Base-by-base conservation (phyloP, 257 asterid species). In the Nicotiana noctiflora region DNA sequence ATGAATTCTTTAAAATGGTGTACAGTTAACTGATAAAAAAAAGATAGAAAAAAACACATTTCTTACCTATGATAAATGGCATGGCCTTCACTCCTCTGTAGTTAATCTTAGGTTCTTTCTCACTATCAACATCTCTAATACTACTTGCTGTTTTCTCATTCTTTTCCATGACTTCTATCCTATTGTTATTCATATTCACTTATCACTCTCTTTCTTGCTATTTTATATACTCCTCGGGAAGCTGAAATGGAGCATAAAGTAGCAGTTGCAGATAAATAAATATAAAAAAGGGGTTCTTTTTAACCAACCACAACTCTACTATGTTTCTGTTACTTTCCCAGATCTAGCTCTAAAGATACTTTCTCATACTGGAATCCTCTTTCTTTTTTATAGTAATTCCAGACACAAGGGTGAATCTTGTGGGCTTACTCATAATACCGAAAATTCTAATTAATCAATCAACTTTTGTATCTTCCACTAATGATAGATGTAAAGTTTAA, bases 31-130 rank as follows among this genome's bases (percentile, higher is more conserved):
- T 23, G 46, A 5, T n/a, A 19, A 77, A 57, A 3, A n/a, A 5
- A 46, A 60, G 53, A 8, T 19, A 57, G 19, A 57, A 57, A 44
- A 10, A 23, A 23, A 0, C 2, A 4, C 5, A 44, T n/a, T 0
- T 0, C 46, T 67, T 17, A 93, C 98, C 98, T 34, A 94, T 90
- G 2, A 94, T 90, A 60, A 80, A 94, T 6, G 98, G 98, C 98
- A 94, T 94, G 82, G 97, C 95, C 77, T 79, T 92, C 79, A 92
- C 82, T 86, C 98, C 98, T 79, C 88, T 86, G 86, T 93, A 93
- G 12, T 90, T 89, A 68, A 85, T 77, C 83, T 85, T 67, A 4
- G 90, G 86, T 75, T 92, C 84, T 17, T 63, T 55, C 18, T 51
- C 40, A 65, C 6, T 76, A 5, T 82, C 65, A 17, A 44, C 79